Percentiles rank a stretch among this genome's conserved stretches.
These are phyloP conservation scores for Phyllosticta capitalensis DNA, from an alignment of 2,329 filamentous ascomycete species.

Conservation along the genomic window DNA sequence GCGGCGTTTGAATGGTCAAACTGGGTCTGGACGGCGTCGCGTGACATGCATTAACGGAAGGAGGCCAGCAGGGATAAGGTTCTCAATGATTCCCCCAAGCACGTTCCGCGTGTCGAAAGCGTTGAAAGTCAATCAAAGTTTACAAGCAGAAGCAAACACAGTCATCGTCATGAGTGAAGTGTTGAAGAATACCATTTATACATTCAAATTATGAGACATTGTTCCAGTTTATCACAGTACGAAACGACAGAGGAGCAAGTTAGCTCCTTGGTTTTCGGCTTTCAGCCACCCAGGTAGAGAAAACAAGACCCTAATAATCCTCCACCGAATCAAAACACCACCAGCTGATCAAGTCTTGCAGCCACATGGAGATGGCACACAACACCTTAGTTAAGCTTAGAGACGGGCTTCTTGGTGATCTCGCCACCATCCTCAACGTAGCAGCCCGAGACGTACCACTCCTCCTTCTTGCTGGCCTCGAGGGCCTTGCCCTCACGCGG, in stretches of 20 bases:
- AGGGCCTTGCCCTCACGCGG: conserved; percentile 48
- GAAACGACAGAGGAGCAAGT: neutral
- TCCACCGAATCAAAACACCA: neutral
- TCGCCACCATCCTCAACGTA: conserved; percentile 54
- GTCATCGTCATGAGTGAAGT: no score
- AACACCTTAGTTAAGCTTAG: conserved; percentile 22
- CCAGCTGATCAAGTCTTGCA: neutral
- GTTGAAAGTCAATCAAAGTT: no score
- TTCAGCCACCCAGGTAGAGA: neutral
- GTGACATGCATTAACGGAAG: neutral
- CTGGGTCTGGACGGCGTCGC: neutral
- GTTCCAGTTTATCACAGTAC: neutral
- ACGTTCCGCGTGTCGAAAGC: neutral
- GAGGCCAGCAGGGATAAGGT: neutral
- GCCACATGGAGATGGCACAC: conserved; percentile 10
- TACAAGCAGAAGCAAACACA: no score
- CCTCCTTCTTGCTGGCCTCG: conserved; percentile 40
- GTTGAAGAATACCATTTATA: no score
- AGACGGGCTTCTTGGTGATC: conserved; percentile 11
- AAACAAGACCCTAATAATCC: neutral
- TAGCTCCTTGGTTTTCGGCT: neutral
- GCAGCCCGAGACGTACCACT: conserved; percentile 63
- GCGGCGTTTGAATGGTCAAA: neutral
- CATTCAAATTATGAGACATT: neutral
- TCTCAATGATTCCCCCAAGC: neutral